phyloP scores from a whole-genome alignment of 140 eudicot species.

The Bidens hawaiensis region DNA sequence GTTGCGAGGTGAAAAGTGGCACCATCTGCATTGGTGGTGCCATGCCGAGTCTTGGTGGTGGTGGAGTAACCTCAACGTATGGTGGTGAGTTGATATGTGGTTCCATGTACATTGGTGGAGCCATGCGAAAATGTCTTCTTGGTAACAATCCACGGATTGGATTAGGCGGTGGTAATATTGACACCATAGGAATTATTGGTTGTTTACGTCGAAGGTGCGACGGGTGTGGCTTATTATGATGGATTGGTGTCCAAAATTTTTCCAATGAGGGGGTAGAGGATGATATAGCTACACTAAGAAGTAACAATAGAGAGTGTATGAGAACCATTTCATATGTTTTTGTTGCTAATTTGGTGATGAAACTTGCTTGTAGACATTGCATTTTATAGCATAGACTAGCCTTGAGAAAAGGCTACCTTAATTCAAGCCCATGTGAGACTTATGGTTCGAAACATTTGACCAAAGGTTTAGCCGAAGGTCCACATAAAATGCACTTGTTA shows the following conservation, averaged over 20 bases:
- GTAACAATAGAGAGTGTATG: conserved; percentile 9
- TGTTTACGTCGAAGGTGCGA: not conserved
- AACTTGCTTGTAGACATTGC: conserved; percentile 8
- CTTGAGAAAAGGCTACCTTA: conserved; percentile 17
- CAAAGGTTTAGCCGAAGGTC: conserved; percentile 33
- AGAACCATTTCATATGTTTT: conserved; percentile 21
- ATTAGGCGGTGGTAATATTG: conserved; percentile 11
- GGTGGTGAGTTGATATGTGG: conserved; percentile 9
- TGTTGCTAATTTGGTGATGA: conserved; percentile 10
- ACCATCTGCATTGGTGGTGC: no score
- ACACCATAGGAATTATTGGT: conserved; percentile 9
- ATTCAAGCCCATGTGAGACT: conserved; percentile 33
- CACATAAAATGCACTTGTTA: conserved; percentile 24
- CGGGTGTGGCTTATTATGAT: conserved; percentile 10
- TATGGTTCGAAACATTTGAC: conserved; percentile 23
- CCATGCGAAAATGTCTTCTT: conserved; percentile 5
- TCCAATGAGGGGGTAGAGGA: conserved; percentile 16
- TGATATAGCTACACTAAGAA: conserved; percentile 20
- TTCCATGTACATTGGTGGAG: conserved; percentile 1
- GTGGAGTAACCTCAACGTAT: no score
- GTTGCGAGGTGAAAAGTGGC: no score
- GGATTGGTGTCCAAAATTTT: conserved; percentile 11
- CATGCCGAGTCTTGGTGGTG: no score
- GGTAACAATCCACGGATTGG: conserved; percentile 12
- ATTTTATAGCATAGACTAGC: conserved; percentile 25